Conservation (phyloP, 148 eudicot species). For the Amaranthus cruentus region DNA sequence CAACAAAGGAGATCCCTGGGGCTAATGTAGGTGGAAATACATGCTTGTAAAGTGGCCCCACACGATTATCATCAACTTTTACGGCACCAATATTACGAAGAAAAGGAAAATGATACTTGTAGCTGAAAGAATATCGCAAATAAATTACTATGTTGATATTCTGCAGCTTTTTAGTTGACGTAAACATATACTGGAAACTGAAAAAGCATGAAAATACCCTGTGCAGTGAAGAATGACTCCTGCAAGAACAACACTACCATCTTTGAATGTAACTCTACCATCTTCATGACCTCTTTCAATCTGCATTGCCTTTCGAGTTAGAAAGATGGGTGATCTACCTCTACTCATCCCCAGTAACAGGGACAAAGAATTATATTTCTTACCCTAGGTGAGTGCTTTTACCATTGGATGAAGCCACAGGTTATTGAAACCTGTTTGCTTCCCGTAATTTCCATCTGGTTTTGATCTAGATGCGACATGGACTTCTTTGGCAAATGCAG, state of each 20-base stretch:
- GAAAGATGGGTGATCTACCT: constrained; percentile 2
- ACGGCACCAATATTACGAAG: constrained; percentile 54
- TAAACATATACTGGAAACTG: not conserved
- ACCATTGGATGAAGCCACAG: constrained; percentile 90
- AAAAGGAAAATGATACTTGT: constrained; percentile 85
- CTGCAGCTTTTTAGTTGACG: not conserved
- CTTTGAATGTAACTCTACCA: constrained; percentile 59
- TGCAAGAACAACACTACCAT: constrained; percentile 51
- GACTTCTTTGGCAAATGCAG: constrained; percentile 73
- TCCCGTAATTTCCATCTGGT: constrained; percentile 24
- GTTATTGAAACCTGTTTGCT: constrained; percentile 53
- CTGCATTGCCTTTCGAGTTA: constrained; percentile 42
- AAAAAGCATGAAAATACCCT: constrained; percentile 43
- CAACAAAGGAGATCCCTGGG: constrained; percentile 88
- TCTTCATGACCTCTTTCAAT: constrained; percentile 57
- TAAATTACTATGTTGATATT: not conserved
- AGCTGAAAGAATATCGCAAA: constrained; percentile 39
- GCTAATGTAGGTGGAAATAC: constrained; percentile 80
- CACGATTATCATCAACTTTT: constrained; percentile 76
- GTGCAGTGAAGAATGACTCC: constrained; percentile 88
- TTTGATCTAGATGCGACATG: constrained; percentile 81
- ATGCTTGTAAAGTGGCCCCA: constrained; percentile 91
- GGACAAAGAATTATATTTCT: constrained; percentile 12
- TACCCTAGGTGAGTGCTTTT: constrained; percentile 27
- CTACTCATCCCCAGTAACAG: constrained; percentile 13